phyloP scores from a whole-genome alignment of 306 rosid genomes.

The Inga laurina region DNA sequence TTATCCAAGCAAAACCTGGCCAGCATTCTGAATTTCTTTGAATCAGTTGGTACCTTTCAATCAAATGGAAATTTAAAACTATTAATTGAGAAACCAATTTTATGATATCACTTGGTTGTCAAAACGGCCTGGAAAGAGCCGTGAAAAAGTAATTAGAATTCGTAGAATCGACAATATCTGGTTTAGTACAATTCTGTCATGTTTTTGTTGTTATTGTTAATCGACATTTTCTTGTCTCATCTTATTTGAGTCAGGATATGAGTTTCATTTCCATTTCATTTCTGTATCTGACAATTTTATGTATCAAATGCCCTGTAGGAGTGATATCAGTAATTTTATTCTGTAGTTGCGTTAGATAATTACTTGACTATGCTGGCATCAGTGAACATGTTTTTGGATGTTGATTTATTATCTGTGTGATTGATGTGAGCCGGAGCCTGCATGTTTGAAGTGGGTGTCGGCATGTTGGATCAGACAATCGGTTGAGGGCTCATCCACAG shows the following conservation, averaged over 20 bases:
- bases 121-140: not conserved
- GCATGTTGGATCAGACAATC: not conserved
- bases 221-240: not conserved
- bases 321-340: not conserved
- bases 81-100: conserved; percentile 2
- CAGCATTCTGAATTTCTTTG: not conserved
- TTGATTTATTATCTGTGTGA: not conserved
- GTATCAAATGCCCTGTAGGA: not conserved
- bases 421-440: not conserved
- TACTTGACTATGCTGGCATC: not conserved
- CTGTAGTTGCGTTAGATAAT: not conserved
- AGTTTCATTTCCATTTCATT: not conserved
- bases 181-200: not conserved
- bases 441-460: not conserved
- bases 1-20: not conserved
- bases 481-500: not conserved
- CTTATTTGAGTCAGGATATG: not conserved
- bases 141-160: not conserved
- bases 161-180: not conserved
- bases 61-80: not conserved
- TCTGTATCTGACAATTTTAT: not conserved
- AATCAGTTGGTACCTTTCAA: not conserved
- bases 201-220: not conserved
- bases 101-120: not conserved
- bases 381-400: not conserved